Conservation (phyloP, 305 asterid species). For the Withania somnifera region DNA sequence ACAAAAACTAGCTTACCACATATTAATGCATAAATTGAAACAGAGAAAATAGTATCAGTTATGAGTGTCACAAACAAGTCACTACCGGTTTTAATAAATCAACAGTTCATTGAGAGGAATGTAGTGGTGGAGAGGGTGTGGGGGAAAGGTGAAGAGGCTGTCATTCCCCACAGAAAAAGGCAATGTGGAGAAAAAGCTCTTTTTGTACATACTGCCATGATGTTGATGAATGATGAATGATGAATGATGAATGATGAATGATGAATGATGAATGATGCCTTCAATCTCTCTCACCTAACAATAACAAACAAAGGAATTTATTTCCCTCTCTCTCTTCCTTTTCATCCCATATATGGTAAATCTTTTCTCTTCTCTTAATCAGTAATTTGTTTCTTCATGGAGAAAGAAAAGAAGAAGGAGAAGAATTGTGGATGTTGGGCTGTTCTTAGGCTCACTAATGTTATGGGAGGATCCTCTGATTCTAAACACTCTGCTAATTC, state of each 20-base stretch:
- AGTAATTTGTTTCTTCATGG: slow-evolving; percentile 10
- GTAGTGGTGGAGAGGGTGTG: neutral
- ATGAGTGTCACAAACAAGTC: neutral
- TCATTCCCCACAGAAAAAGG: slow-evolving; percentile 40
- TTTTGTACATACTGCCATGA: slow-evolving; percentile 73
- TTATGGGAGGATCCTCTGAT: slow-evolving; percentile 34
- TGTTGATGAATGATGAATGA: slow-evolving; percentile 46
- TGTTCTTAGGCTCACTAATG: slow-evolving; percentile 35
- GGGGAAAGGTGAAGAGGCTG: slow-evolving; percentile 13
- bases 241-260: neutral
- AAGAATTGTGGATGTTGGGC: slow-evolving; percentile 79
- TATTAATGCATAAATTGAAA: neutral
- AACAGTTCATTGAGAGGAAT: neutral
- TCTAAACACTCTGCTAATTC: slow-evolving; percentile 36
- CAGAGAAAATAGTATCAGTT: neutral
- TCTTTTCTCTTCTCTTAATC: slow-evolving; percentile 9
- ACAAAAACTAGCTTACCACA: no score
- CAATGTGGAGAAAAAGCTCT: slow-evolving; percentile 48
- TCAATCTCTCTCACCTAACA: slow-evolving; percentile 38
- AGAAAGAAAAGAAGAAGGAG: slow-evolving; percentile 33
- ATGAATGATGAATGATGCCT: neutral
- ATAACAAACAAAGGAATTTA: slow-evolving; percentile 1
- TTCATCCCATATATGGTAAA: slow-evolving; percentile 24
- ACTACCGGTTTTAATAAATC: neutral
- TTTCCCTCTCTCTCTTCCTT: slow-evolving; percentile 2